Evolutionary conservation across 176 grass and related monocot species (phyloP).

Genomic region (Saccharum officinarum): DNA sequence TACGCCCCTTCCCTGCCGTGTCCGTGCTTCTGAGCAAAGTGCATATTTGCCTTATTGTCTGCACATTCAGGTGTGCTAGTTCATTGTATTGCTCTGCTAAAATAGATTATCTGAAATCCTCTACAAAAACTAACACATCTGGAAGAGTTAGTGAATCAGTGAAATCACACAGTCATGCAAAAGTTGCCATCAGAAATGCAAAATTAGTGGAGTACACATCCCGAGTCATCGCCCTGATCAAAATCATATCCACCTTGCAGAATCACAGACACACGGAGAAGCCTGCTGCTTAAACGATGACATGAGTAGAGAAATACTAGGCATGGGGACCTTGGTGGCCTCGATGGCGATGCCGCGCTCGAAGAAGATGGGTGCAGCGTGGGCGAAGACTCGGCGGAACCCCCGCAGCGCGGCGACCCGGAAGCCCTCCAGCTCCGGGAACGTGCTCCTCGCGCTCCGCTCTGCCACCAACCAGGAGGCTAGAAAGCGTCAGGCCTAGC

Average conservation of each 20-base stretch:
- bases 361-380: slow-evolving; percentile 85
- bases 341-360: slow-evolving; percentile 81
- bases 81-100: not conserved
- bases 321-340: slow-evolving; percentile 33
- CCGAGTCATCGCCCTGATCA: not conserved
- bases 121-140: not conserved
- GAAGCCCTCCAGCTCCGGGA: slow-evolving; percentile 81
- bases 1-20: too few relatives aligned
- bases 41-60: not conserved
- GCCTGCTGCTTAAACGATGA: not conserved
- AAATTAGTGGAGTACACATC: not conserved
- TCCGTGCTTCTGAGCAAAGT: too few relatives aligned
- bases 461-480: slow-evolving; percentile 38
- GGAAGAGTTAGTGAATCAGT: not conserved
- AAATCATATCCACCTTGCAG: not conserved
- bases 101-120: not conserved
- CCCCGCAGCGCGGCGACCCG: slow-evolving; percentile 61
- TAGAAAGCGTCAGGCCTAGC: not conserved
- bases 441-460: slow-evolving; percentile 92
- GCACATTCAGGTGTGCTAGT: not conserved
- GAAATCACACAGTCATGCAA: not conserved
- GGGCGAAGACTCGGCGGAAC: slow-evolving; percentile 92
- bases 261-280: not conserved
- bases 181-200: not conserved
- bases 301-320: not conserved